Percentiles rank a stretch among this genome's conserved stretches.
These are phyloP conservation scores for Suillus variegatus DNA, from an alignment of 768 basidiomycete species.

Conservation along the genomic window DNA sequence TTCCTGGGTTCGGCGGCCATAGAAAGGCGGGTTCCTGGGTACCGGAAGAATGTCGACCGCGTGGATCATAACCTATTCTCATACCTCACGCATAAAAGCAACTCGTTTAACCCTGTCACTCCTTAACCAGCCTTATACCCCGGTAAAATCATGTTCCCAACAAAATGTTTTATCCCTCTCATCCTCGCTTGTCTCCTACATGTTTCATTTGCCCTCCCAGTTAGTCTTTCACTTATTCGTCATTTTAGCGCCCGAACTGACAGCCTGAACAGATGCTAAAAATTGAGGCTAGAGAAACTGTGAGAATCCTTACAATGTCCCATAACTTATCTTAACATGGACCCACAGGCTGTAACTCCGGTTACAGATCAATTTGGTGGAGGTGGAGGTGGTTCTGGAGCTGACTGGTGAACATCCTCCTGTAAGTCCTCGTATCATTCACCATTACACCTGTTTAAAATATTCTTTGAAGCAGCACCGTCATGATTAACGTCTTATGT, in stretches of 20 bases:
- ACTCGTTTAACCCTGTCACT: not conserved
- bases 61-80: constrained; percentile 22
- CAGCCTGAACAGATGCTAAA: constrained; percentile 14
- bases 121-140: constrained; percentile 5
- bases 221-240: not conserved
- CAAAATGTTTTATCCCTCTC: constrained; percentile 24
- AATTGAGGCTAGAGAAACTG: constrained; percentile 11
- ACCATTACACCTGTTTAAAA: not conserved
- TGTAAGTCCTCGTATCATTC: not conserved
- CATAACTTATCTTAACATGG: constrained; percentile 9
- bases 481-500: not conserved
- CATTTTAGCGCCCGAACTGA: constrained; percentile 9
- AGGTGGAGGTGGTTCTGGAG: constrained; percentile 9
- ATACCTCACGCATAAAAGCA: constrained; percentile 26
- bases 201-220: constrained; percentile 26
- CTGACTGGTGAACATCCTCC: constrained; percentile 28
- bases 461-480: not conserved
- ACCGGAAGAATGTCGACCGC: constrained; percentile 16
- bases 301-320: constrained; percentile 2
- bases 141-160: constrained; percentile 18
- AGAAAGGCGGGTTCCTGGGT: constrained; percentile 25
- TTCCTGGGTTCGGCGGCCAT: constrained; percentile 30
- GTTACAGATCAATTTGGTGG: constrained; percentile 21
- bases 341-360: constrained; percentile 15
- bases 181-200: constrained; percentile 22